A percentile compares a stretch with the other conserved stretches of the same genome.
These are phyloP conservation scores for Rosa multiflora DNA, from an alignment of 306 rosid genomes.

Conservation along the genomic window DNA sequence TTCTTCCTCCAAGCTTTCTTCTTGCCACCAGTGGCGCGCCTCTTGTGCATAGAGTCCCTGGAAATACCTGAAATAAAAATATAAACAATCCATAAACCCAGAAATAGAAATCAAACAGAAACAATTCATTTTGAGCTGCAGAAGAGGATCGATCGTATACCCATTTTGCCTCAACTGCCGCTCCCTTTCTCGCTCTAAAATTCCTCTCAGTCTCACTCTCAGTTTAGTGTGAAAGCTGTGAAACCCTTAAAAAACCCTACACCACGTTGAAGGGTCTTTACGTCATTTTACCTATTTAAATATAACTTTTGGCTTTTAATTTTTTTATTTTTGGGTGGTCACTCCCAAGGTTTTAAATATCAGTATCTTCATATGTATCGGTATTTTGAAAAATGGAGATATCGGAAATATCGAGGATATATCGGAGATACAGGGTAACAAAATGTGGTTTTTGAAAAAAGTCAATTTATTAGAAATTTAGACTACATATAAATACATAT, in stretches of 20 bases:
- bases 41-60: constrained; percentile 50
- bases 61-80: constrained; percentile 33
- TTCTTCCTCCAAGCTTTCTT: constrained; percentile 56
- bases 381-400: too few species aligned
- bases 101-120: background rate
- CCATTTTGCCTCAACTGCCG: background rate
- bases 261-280: background rate
- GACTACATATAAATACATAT: too few species aligned
- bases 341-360: too few species aligned
- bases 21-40: constrained; percentile 55
- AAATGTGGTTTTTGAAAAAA: too few species aligned
- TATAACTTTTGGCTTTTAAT: too few species aligned
- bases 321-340: too few species aligned
- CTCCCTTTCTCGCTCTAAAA: background rate
- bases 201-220: background rate
- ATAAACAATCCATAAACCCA: background rate
- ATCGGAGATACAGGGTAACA: too few species aligned
- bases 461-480: too few species aligned
- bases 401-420: too few species aligned
- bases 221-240: background rate
- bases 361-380: too few species aligned
- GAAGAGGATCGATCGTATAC: background rate
- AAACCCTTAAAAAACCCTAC: background rate
- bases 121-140: background rate
- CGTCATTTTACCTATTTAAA: background rate